These are phyloP conservation scores for Epichloe festucae DNA, from an alignment of 2,329 filamentous ascomycete genomes.

Conservation along the genomic window DNA sequence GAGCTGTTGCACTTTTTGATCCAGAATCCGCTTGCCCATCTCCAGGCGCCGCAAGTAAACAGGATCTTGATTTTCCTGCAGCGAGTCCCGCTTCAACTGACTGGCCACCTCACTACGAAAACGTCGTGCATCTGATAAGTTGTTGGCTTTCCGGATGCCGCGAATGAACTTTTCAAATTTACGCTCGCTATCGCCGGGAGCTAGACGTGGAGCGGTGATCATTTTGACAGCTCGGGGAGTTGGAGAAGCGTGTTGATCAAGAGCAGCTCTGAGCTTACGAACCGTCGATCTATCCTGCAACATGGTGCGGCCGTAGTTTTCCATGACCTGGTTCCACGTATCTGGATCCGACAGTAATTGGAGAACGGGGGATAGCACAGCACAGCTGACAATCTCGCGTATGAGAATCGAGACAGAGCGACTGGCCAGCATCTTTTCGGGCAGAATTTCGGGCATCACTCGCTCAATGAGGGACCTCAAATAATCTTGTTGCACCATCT, in stretches of 20 bases:
- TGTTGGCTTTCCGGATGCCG: slow-evolving; percentile 75
- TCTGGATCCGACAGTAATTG: slow-evolving; percentile 79
- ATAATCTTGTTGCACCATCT: slow-evolving; percentile 77
- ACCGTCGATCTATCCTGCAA: slow-evolving; percentile 94
- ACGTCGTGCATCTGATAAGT: slow-evolving; percentile 80
- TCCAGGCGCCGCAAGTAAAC: slow-evolving; percentile 82
- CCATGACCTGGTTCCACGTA: slow-evolving; percentile 94
- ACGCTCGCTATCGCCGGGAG: slow-evolving; percentile 72
- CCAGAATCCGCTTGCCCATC: slow-evolving; percentile 78
- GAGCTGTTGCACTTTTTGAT: slow-evolving; percentile 77
- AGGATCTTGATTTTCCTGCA: slow-evolving; percentile 66
- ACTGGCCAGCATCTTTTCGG: slow-evolving; percentile 62
- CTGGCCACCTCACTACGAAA: slow-evolving; percentile 88
- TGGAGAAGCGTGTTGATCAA: slow-evolving; percentile 90
- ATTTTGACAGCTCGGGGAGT: slow-evolving; percentile 51
- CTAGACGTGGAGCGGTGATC: slow-evolving; percentile 66
- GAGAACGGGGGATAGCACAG: slow-evolving; percentile 73
- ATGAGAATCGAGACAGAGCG: slow-evolving; percentile 68
- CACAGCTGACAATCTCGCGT: slow-evolving; percentile 83
- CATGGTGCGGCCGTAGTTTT: slow-evolving; percentile 73
- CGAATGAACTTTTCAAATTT: slow-evolving; percentile 92
- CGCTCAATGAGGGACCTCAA: slow-evolving; percentile 60
- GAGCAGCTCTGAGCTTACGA: slow-evolving; percentile 73
- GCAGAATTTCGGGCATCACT: slow-evolving; percentile 63
- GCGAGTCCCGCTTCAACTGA: slow-evolving; percentile 75